These are phyloP conservation scores for Elsinoe ampelina DNA, from an alignment of 2,329 filamentous ascomycete species.

Conservation along the genomic window DNA sequence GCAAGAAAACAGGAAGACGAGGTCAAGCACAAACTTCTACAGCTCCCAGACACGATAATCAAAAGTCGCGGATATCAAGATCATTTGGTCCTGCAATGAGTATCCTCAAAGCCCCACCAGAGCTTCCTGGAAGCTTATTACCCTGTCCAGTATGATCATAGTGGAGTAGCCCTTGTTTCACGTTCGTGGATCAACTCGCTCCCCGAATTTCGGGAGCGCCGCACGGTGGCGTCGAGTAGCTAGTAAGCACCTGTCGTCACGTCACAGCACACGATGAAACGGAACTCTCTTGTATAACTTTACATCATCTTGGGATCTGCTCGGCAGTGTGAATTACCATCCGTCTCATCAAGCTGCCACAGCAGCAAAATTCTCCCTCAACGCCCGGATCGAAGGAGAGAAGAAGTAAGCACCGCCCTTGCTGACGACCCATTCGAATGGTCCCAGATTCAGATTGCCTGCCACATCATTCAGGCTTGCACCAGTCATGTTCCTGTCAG, in stretches of 20 bases:
- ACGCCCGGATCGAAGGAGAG: conserved; percentile 32
- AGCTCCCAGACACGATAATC: too few species aligned
- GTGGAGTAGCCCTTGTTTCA: too few species aligned
- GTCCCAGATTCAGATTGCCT: background rate
- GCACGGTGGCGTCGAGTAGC: too few species aligned
- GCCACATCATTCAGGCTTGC: conserved; percentile 20
- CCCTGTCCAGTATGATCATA: too few species aligned
- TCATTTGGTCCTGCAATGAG: background rate
- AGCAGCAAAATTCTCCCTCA: conserved; percentile 7
- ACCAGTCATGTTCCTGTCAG: conserved; percentile 16
- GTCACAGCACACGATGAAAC: too few species aligned
- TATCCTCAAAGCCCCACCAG: background rate
- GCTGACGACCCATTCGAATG: conserved; percentile 31
- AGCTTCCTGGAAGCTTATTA: conserved; percentile 7
- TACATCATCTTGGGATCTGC: too few species aligned
- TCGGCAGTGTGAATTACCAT: too few species aligned
- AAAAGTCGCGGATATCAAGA: background rate
- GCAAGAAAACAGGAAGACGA: background rate
- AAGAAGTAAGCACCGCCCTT: conserved; percentile 41
- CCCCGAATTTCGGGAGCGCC: too few species aligned
- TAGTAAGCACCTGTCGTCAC: too few species aligned
- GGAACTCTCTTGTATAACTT: too few species aligned
- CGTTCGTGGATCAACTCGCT: too few species aligned
- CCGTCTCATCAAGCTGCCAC: background rate
- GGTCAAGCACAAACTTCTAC: background rate